Evolutionary conservation across 331 rosid genomes (phyloP).

Genomic region (Malus hybrid): DNA sequence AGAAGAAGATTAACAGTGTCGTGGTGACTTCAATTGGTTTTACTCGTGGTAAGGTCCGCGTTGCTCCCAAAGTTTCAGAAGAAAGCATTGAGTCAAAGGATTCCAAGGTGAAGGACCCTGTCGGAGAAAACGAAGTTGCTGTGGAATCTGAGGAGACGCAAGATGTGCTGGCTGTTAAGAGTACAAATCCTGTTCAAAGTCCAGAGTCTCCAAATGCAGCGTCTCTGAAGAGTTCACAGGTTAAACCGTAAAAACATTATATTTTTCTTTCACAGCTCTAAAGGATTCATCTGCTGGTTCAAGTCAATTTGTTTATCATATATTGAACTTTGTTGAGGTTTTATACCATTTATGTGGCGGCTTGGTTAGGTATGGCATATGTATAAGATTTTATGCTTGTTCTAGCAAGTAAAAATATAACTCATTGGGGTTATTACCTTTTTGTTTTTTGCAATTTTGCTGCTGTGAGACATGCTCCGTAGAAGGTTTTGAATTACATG

Average conservation of each 20-base stretch:
- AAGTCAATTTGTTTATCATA: too few relatives aligned
- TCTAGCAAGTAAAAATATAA: neutral
- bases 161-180: conserved; percentile 46
- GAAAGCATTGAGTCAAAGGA: conserved; percentile 52
- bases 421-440: neutral
- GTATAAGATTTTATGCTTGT: neutral
- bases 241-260: neutral
- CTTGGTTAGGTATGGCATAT: neutral
- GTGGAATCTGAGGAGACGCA: conserved; percentile 42
- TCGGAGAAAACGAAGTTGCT: conserved; percentile 32
- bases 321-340: neutral
- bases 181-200: conserved; percentile 14
- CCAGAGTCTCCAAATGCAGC: conserved; percentile 41
- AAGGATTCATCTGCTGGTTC: too few relatives aligned
- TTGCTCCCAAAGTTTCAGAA: conserved; percentile 62
- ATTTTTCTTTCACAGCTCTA: too few relatives aligned
- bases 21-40: conserved; percentile 32
- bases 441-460: neutral
- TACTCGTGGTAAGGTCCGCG: conserved; percentile 37
- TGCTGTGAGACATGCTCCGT: neutral
- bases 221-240: conserved; percentile 30
- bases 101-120: conserved; percentile 52
- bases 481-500: neutral
- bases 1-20: conserved; percentile 38
- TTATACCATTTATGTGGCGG: neutral